Percentiles rank a stretch among this genome's conserved stretches.
phyloP scores from a whole-genome alignment of 2,329 filamentous ascomycete species.

The Colletotrichum chrysophilum region DNA sequence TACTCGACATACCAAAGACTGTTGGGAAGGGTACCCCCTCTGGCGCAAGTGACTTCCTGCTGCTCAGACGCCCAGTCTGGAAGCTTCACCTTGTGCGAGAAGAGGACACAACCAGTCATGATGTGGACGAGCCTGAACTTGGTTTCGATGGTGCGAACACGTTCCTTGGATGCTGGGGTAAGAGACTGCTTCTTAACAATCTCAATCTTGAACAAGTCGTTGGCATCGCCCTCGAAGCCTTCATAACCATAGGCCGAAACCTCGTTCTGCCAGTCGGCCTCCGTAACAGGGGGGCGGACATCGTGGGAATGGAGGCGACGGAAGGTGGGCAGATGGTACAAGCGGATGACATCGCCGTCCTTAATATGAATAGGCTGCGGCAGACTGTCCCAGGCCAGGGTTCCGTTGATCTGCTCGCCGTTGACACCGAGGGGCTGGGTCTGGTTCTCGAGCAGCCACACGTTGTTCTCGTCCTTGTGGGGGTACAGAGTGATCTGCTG shows the following conservation, averaged over 20 bases:
- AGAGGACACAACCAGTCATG: constrained; percentile 95
- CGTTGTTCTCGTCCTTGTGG: constrained; percentile 98
- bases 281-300: constrained; percentile 82
- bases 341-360: constrained; percentile 79
- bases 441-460: constrained; percentile 94
- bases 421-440: constrained; percentile 84
- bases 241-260: constrained; percentile 97
- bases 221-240: constrained; percentile 95
- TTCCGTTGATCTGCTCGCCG: constrained; percentile 80
- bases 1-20: constrained; percentile 96
- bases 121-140: constrained; percentile 95
- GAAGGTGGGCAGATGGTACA: constrained; percentile 85
- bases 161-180: constrained; percentile 77
- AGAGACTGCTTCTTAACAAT: constrained; percentile 91
- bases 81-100: constrained; percentile 99
- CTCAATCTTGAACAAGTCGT: constrained; percentile 93
- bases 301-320: constrained; percentile 96
- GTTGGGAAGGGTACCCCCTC: constrained; percentile 90
- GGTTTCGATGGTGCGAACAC: constrained; percentile 90
- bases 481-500: constrained; percentile 98
- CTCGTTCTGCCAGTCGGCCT: constrained; percentile 94
- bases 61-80: constrained; percentile 98
- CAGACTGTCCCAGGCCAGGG: constrained; percentile 81
- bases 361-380: constrained; percentile 71
- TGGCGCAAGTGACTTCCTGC: constrained; percentile 98